Conservation (phyloP, 352 stramenopile genomes). For the Phytophthora pini region DNA sequence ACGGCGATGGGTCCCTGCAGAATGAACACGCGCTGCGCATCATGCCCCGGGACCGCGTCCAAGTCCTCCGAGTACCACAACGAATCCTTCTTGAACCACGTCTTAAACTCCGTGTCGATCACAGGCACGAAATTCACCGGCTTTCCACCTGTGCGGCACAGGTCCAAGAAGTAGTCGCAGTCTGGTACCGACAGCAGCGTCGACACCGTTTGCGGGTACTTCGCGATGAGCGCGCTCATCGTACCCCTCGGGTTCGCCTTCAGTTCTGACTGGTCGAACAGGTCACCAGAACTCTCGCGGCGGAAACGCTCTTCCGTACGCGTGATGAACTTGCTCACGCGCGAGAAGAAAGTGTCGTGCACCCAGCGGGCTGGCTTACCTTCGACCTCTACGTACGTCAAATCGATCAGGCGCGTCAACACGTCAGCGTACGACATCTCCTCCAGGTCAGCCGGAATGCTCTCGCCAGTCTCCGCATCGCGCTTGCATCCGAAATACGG, state of each 20-base stretch:
- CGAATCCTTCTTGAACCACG: constrained; percentile 92
- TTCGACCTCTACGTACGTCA: constrained; percentile 76
- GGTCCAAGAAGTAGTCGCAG: constrained; percentile 83
- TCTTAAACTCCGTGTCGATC: constrained; percentile 84
- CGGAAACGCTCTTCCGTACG: constrained; percentile 70
- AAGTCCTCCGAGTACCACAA: constrained; percentile 92
- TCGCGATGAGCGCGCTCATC: constrained; percentile 53
- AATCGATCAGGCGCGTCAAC: constrained; percentile 70
- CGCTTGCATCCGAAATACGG: constrained; percentile 84
- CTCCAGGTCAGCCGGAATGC: constrained; percentile 61
- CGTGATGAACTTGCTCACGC: constrained; percentile 77
- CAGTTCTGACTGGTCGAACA: constrained; percentile 58
- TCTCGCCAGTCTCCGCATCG: constrained; percentile 44
- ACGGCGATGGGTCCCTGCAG: constrained; percentile 86
- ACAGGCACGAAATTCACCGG: constrained; percentile 89
- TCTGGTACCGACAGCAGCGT: constrained; percentile 79
- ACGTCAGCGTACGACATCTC: constrained; percentile 90
- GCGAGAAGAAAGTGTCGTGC: constrained; percentile 67
- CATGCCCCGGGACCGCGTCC: constrained; percentile 76
- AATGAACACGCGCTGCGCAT: constrained; percentile 85
- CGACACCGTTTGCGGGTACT: constrained; percentile 56
- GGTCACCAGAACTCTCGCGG: constrained; percentile 28
- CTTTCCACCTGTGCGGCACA: constrained; percentile 85
- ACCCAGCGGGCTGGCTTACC: constrained; percentile 73
- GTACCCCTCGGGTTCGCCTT: constrained; percentile 46